Conservation (phyloP, 2,329 filamentous ascomycete species). For the Fusarium sp. region DNA sequence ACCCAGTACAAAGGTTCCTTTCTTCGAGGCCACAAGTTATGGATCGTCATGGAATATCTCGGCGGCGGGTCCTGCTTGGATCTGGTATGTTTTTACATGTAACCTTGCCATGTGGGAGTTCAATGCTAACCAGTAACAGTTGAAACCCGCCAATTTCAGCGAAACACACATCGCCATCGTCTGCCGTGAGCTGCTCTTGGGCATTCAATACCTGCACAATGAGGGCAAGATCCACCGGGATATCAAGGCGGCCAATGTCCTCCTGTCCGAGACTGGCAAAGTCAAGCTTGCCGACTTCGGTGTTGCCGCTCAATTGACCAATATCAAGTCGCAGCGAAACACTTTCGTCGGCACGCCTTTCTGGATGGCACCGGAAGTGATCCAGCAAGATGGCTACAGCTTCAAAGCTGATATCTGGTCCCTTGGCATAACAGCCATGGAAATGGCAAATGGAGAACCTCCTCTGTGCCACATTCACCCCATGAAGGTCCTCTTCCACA, state of each 20-base stretch:
- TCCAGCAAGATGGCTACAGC: conserved; percentile 84
- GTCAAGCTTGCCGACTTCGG: conserved; percentile 98
- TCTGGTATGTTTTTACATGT: conserved; percentile 67
- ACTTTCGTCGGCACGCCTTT: conserved; percentile 98
- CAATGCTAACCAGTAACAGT: conserved; percentile 58
- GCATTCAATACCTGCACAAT: conserved; percentile 90
- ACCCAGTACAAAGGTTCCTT: conserved; percentile 98
- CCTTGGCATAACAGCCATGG: conserved; percentile 89
- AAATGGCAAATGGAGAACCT: conserved; percentile 89
- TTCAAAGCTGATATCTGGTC: conserved; percentile 97
- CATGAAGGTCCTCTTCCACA: conserved; percentile 93
- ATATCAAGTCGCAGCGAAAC: conserved; percentile 96
- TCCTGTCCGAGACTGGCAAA: conserved; percentile 89
- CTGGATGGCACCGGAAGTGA: conserved; percentile 97
- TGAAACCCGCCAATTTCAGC: conserved; percentile 89
- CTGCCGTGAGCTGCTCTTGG: conserved; percentile 88
- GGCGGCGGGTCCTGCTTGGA: conserved; percentile 96
- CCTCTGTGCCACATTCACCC: conserved; percentile 86
- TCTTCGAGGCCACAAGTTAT: conserved; percentile 94
- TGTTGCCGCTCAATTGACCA: conserved; percentile 94
- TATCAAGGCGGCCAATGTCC: conserved; percentile 94
- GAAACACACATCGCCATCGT: conserved; percentile 94
- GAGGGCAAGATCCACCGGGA: conserved; percentile 97
- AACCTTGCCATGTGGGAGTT: conserved; percentile 6
- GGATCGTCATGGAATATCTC: conserved; percentile 99